Percentiles rank a stretch among this genome's conserved stretches.
phyloP scores from a whole-genome alignment of 805 yeast genomes.

The Saturnispora serradocipensis region DNA sequence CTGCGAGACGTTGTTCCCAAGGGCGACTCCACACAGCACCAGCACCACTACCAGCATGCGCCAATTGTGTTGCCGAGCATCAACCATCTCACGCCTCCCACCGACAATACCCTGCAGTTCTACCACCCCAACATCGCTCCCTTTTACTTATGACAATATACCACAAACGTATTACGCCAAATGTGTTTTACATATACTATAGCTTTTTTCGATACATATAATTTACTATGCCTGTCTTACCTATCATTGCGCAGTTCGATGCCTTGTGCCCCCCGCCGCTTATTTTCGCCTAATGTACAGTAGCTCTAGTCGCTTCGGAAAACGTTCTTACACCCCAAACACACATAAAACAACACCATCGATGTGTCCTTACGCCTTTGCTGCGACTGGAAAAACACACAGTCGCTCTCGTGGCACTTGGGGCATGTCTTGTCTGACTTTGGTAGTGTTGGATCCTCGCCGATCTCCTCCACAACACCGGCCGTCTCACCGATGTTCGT shows the following conservation, averaged over 20 bases:
- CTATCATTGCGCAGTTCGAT: too few species aligned
- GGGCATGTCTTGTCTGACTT: conserved; percentile 93
- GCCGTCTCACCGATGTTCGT: conserved; percentile 93
- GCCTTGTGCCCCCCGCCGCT: too few species aligned
- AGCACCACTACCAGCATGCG: not conserved
- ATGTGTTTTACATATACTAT: not conserved
- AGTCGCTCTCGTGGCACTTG: conserved; percentile 73
- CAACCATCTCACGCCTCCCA: not conserved
- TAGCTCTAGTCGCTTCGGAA: conserved; percentile 29
- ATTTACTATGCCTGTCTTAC: not conserved
- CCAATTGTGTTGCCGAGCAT: not conserved
- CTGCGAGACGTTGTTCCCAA: conserved; percentile 1
- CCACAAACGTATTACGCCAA: too few species aligned
- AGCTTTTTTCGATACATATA: not conserved
- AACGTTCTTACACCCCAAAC: conserved; percentile 76
- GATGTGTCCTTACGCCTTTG: conserved; percentile 92
- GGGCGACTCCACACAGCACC: not conserved
- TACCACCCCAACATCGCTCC: not conserved
- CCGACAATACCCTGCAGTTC: not conserved
- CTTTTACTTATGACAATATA: not conserved
- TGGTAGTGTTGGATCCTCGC: conserved; percentile 96
- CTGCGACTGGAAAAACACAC: conserved; percentile 95
- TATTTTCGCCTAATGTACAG: not conserved
- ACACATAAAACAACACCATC: conserved; percentile 90
- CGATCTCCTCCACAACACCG: conserved; percentile 93